phyloP scores from a whole-genome alignment of 78 protist species.

The Pirum gemmata region DNA sequence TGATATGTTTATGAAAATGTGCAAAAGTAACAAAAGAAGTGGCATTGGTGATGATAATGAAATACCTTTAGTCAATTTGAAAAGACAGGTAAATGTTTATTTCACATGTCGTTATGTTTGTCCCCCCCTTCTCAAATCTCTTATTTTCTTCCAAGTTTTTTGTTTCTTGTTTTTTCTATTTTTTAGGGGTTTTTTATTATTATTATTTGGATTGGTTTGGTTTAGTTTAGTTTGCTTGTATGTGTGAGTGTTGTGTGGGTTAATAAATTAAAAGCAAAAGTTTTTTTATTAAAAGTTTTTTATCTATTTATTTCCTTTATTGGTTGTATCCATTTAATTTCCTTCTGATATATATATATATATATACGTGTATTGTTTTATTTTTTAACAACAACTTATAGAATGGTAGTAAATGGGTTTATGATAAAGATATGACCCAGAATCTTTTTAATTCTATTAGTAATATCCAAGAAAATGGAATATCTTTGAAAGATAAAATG shows the following conservation, averaged over 20 bases:
- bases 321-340: neutral
- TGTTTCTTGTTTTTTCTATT: no score
- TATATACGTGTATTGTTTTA: neutral
- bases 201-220: no score
- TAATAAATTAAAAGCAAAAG: neutral
- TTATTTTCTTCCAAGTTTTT: no score
- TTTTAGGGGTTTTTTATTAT: no score
- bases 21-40: no score
- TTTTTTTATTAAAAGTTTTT: neutral
- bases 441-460: conserved; percentile 22
- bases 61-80: no score
- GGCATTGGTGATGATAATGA: no score
- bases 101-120: no score
- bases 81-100: no score
- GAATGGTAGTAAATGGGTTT: conserved; percentile 13
- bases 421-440: neutral
- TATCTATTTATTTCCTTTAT: neutral
- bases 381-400: neutral
- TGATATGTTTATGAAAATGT: no score
- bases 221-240: neutral
- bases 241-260: neutral
- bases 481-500: conserved; percentile 34
- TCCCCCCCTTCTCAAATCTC: no score
- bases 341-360: neutral
- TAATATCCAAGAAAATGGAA: conserved; percentile 12